Evolutionary conservation across 139 green algal genomes (phyloP), one percentile per base, ranked within the genome.

Genomic region (Chlorella vulgaris): DNA sequence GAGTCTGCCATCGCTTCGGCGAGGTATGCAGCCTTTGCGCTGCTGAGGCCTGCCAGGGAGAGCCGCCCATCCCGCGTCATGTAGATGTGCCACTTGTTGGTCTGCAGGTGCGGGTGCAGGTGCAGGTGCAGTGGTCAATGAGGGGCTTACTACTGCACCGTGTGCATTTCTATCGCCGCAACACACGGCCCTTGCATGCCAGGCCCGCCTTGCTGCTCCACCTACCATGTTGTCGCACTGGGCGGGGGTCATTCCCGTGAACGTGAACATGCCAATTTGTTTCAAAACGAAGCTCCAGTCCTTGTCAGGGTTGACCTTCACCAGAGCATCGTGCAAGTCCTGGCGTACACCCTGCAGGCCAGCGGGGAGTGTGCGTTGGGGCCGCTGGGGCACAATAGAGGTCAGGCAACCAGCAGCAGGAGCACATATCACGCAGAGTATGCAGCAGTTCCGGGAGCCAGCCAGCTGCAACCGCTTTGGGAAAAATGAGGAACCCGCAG

Each of bases 41-140:
- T 79, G 53, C 75, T 82, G n/a, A 99, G 91, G 21, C 97, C 97
- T 6, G 97, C 97, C 80, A 99, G 84, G 1, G 90, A 96, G 81
- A 99, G 98, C 69, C 97, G 93, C 28, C 97, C 97, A 84, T 99
- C 96, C 39, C 92, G 93, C 8, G 96, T 99, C 95, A 99, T 99
- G 91, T 95, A 99, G 13, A 99, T 80, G 40, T 95, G 89, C 86
- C 28, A 31, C 71, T 63, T 69, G n/a, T 76, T 75, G 47, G 65
- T 76, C 61, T 66, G 47, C 50, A 50, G 19, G 47, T 28, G 35
- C 35, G 22, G 8, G 18, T 43, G 42, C 4, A 1, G 29, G 29
- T 10, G 39, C 40, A 38, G 1, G 29, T 71, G 65, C 18, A 31
- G 22, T 8, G n/a, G 22, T 21, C 18, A 65, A 40, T 31, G 21